These are phyloP conservation scores for Bruguiera parviflora DNA, from an alignment of 345 rosid species.

Conservation along the genomic window DNA sequence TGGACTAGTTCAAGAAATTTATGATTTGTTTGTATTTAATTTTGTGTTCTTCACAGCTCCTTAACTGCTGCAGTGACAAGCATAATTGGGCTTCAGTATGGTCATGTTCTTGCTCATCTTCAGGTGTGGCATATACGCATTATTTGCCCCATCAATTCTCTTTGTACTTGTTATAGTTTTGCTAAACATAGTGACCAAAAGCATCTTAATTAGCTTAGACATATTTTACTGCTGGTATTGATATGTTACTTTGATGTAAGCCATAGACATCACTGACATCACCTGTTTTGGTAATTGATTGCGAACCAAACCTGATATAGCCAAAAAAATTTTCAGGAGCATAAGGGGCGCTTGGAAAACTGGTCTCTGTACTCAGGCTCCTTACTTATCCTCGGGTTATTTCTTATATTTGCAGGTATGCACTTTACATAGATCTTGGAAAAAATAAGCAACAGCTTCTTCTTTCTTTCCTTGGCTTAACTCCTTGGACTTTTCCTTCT, in stretches of 20 bases:
- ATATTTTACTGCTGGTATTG: neutral
- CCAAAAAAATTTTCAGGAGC: conserved; percentile 31
- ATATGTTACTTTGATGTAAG: neutral
- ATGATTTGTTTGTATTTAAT: neutral
- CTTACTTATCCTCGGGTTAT: conserved; percentile 26
- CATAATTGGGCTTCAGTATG: conserved; percentile 48
- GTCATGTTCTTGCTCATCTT: conserved; percentile 40
- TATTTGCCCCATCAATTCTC: neutral
- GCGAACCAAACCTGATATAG: neutral
- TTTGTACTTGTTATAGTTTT: neutral
- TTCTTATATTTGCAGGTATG: conserved; percentile 38
- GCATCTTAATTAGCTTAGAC: neutral
- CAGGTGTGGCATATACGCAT: conserved; percentile 18
- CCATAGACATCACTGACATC: neutral
- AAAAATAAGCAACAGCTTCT: neutral
- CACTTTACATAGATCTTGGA: no score
- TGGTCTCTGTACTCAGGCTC: conserved; percentile 33
- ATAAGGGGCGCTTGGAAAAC: conserved; percentile 29
- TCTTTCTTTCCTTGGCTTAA: neutral
- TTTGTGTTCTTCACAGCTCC: conserved; percentile 28
- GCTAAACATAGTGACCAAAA: neutral
- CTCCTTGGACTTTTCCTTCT: neutral
- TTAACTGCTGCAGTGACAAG: conserved; percentile 40
- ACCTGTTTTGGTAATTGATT: neutral
- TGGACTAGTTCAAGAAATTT: neutral